Conservation (phyloP, 345 rosid genomes). For the Pelargonium nanum region DNA sequence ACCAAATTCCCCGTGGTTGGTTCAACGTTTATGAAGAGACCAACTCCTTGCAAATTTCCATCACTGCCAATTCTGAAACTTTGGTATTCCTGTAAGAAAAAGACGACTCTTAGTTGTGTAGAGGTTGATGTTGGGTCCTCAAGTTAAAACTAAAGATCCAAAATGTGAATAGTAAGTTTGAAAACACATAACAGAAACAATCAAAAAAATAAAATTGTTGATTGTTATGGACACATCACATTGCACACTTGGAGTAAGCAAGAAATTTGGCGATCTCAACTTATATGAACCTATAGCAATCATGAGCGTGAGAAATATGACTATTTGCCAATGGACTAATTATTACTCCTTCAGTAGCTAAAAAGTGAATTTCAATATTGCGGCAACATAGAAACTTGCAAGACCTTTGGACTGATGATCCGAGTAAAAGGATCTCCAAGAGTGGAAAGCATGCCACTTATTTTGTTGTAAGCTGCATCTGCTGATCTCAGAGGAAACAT, state of each 20-base stretch:
- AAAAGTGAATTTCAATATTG: too few species aligned
- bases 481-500: slow-evolving; percentile 76
- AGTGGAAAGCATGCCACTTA: slow-evolving; percentile 76
- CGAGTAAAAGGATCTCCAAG: slow-evolving; percentile 92
- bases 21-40: slow-evolving; percentile 59
- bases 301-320: too few species aligned
- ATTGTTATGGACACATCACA: neutral
- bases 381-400: neutral
- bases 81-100: slow-evolving; percentile 60
- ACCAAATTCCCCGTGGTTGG: slow-evolving; percentile 86
- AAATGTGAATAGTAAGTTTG: neutral
- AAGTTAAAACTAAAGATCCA: neutral
- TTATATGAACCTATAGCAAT: neutral
- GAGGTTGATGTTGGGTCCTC: neutral
- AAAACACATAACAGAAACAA: neutral
- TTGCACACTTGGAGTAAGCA: neutral
- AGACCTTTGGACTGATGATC: slow-evolving; percentile 81
- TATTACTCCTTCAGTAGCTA: too few species aligned
- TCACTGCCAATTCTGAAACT: slow-evolving; percentile 84
- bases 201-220: neutral
- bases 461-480: slow-evolving; percentile 66
- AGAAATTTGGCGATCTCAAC: neutral
- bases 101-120: neutral
- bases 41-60: slow-evolving; percentile 89
- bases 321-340: too few species aligned